phyloP scores from a whole-genome alignment of 2,329 filamentous ascomycete genomes.

The Botryotinia convoluta region DNA sequence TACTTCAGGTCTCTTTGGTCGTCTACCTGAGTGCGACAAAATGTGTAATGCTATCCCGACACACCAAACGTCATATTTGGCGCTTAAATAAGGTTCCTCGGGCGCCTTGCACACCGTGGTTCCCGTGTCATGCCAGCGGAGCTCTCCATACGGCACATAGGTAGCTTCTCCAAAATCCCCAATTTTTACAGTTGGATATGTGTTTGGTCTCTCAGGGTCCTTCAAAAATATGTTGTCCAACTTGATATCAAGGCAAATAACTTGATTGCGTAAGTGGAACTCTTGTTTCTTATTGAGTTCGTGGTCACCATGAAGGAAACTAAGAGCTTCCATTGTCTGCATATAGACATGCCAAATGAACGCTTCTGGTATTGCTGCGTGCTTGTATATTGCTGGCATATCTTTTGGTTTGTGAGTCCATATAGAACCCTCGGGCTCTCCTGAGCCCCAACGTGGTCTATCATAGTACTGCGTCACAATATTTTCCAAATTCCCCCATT shows the following conservation, averaged over 20 bases:
- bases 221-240: conserved; percentile 15
- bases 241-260: conserved; percentile 4
- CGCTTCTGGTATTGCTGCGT: conserved; percentile 11
- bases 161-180: conserved; percentile 15
- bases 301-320: conserved; percentile 7
- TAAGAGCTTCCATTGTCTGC: not conserved
- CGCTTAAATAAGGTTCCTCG: not conserved
- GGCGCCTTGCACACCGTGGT: not conserved
- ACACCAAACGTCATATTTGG: conserved; percentile 16
- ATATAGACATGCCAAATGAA: conserved; percentile 12
- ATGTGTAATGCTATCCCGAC: not conserved
- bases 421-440: no score
- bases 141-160: not conserved
- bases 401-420: not conserved
- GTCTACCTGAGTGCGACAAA: not conserved
- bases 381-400: not conserved
- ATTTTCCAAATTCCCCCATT: not conserved
- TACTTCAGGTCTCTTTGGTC: not conserved
- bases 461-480: not conserved
- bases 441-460: not conserved
- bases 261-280: conserved; percentile 3
- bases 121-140: not conserved
- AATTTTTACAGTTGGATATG: conserved; percentile 11
- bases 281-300: not conserved
- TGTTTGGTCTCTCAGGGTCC: not conserved